These are phyloP conservation scores for Verticillium nonalfalfae DNA, from an alignment of 2,329 filamentous ascomycete genomes.

Conservation along the genomic window DNA sequence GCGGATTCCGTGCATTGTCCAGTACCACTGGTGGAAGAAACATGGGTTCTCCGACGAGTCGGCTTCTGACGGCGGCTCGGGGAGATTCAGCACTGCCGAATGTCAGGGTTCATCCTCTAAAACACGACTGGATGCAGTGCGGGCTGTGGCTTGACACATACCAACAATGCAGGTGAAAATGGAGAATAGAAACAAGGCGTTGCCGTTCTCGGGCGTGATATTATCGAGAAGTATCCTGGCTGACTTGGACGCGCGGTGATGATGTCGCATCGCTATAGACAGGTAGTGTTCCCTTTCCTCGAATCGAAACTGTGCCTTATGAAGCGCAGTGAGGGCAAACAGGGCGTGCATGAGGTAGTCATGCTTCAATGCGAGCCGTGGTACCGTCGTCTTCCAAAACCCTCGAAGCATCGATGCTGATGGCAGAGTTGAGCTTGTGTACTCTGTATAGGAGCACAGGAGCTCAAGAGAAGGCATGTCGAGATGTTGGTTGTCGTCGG, in stretches of 20 bases:
- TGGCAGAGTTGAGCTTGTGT: neutral
- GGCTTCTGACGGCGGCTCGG: neutral
- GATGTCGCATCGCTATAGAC: constrained; percentile 2
- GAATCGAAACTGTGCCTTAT: neutral
- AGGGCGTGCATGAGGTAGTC: constrained; percentile 4
- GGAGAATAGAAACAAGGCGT: constrained; percentile 2
- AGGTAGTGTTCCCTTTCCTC: neutral
- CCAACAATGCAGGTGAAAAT: neutral
- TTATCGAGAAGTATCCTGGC: neutral
- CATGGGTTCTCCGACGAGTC: neutral
- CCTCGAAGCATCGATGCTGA: neutral
- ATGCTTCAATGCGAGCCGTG: neutral
- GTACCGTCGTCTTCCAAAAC: constrained; percentile 6
- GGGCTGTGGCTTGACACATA: neutral
- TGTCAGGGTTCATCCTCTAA: neutral
- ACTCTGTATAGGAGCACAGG: constrained; percentile 1
- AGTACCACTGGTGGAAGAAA: neutral
- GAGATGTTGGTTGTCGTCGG: neutral
- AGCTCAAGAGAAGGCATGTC: constrained; percentile 5
- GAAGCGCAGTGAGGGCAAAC: constrained; percentile 3
- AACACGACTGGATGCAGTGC: too few species aligned
- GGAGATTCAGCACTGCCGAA: neutral
- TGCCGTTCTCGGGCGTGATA: neutral
- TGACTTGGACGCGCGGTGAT: neutral
- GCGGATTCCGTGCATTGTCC: constrained; percentile 3